Evolutionary conservation across 352 stramenopile genomes (phyloP), one percentile per base, ranked within the genome.

Genomic region (Phytophthora citricola): DNA sequence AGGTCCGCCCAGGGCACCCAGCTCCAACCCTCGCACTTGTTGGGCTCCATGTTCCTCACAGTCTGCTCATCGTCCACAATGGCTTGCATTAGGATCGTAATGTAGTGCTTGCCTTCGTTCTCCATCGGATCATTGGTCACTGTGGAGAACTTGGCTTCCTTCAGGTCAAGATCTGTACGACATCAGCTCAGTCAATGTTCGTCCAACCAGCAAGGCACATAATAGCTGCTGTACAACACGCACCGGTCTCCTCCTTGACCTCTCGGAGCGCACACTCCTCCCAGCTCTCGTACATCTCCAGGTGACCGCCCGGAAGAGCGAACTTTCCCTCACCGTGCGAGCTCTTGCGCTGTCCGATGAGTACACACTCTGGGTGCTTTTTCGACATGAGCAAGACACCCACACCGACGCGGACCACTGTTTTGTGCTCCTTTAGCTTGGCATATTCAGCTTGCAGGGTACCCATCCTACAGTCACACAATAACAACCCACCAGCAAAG

Each of bases 271-370:
- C 87, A 41, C 87, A 95, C 49, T 93, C 76, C 49, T 85, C 75
- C 86, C 85, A 94, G 39, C 63, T 84, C 69, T 95, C 87, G 54
- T 79, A 93, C 81, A 95, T 91, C 72, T 95, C 87, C 36, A 95
- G 60, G 58, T 95, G 87, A 10, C 87, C 87, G 10, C 84, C 84
- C 64, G 84, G 87, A 11, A 95, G 63, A n/a, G 84, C 68, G 44
- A 91, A 81, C 46, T 91, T 93, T 53, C 85, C 87, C 27, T 78
- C 83, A 32, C 87, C 87, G 40, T 95, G 87, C 15, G 84, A 94
- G 14, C 81, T 81, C 50, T 92, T 92, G 40, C 85, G 83, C 17
- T 73, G 64, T 29, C 87, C 87, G 31, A 95, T 81, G 41, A 94
- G 74, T 27, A 95, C 85, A 51, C 87, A 93, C 7, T 72, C 38